phyloP scores from a whole-genome alignment of 2,329 filamentous ascomycete genomes.

The Tolypocladium amazonense region DNA sequence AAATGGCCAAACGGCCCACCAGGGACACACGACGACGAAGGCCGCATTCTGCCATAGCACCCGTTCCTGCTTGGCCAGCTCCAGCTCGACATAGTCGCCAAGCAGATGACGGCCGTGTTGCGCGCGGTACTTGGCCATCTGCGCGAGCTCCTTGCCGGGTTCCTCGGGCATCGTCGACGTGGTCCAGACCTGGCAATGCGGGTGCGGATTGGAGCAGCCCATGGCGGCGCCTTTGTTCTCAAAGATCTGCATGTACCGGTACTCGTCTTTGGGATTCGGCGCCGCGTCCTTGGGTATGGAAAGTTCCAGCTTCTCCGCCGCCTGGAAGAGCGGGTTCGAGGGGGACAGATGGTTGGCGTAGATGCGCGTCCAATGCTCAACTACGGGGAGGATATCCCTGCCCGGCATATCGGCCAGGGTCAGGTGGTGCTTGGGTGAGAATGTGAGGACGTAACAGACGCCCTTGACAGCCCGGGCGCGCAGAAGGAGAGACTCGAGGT shows the following conservation, averaged over 20 bases:
- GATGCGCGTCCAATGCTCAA: slow-evolving; percentile 85
- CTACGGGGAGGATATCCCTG: slow-evolving; percentile 66
- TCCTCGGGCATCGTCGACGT: slow-evolving; percentile 88
- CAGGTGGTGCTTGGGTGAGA: slow-evolving; percentile 80
- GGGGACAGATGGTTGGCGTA: slow-evolving; percentile 74
- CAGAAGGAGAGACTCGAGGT: slow-evolving; percentile 65
- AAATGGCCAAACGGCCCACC: slow-evolving; percentile 98
- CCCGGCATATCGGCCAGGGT: slow-evolving; percentile 85
- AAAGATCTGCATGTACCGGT: slow-evolving; percentile 98
- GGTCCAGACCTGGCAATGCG: slow-evolving; percentile 94
- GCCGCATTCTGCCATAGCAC: slow-evolving; percentile 78
- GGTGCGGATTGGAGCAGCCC: slow-evolving; percentile 98
- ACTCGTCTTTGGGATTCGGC: slow-evolving; percentile 56
- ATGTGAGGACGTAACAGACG: slow-evolving; percentile 94
- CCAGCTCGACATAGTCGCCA: slow-evolving; percentile 76
- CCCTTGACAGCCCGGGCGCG: slow-evolving; percentile 80
- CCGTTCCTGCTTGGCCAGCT: slow-evolving; percentile 71
- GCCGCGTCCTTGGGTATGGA: slow-evolving; percentile 24
- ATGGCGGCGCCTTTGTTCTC: slow-evolving; percentile 98
- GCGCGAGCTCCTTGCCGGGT: slow-evolving; percentile 64
- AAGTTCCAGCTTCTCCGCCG: slow-evolving; percentile 28
- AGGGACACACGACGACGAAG: slow-evolving; percentile 85
- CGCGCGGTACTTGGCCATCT: slow-evolving; percentile 67
- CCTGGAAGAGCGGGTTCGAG: slow-evolving; percentile 47
- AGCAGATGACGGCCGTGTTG: slow-evolving; percentile 72